These are phyloP conservation scores for Capronia coronata DNA, from an alignment of 2,329 filamentous ascomycete genomes.

Conservation along the genomic window DNA sequence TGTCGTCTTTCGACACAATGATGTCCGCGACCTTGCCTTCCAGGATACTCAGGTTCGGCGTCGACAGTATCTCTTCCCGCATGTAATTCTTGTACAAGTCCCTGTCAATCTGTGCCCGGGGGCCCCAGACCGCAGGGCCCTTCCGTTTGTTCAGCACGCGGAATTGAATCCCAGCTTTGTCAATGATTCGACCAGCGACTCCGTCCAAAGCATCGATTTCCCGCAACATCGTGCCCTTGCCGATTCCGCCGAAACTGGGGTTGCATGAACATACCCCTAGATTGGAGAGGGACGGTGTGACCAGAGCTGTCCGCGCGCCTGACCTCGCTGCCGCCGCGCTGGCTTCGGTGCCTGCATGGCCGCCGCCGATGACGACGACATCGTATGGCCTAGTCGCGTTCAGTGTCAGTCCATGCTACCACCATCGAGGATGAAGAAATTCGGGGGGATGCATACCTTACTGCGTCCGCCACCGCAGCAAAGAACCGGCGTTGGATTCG, in stretches of 20 bases:
- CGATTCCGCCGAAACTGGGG: constrained; percentile 95
- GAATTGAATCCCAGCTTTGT: constrained; percentile 94
- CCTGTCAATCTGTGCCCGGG: constrained; percentile 90
- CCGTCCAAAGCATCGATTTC: constrained; percentile 95
- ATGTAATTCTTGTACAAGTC: constrained; percentile 83
- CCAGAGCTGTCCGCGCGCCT: constrained; percentile 79
- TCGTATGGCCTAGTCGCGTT: constrained; percentile 60
- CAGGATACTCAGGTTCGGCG: constrained; percentile 72
- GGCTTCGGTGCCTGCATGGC: constrained; percentile 91
- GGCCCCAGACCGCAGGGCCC: constrained; percentile 94
- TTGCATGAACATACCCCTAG: constrained; percentile 95
- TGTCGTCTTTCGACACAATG: constrained; percentile 56
- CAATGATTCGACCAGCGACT: constrained; percentile 77
- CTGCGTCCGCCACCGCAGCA: constrained; percentile 23
- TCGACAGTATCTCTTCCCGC: constrained; percentile 73
- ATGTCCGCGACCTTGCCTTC: constrained; percentile 90
- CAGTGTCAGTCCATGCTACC: constrained; percentile 5
- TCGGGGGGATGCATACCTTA: constrained; percentile 11
- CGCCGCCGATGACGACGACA: constrained; percentile 91
- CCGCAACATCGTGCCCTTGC: constrained; percentile 91
- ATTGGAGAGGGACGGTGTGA: constrained; percentile 83
- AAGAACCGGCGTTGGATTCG: constrained; percentile 22
- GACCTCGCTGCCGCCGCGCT: constrained; percentile 82
- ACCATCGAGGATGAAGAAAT: not conserved
- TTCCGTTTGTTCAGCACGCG: constrained; percentile 80